phyloP scores from a whole-genome alignment of 148 eudicot genomes.

The Dianthus caryophyllus region DNA sequence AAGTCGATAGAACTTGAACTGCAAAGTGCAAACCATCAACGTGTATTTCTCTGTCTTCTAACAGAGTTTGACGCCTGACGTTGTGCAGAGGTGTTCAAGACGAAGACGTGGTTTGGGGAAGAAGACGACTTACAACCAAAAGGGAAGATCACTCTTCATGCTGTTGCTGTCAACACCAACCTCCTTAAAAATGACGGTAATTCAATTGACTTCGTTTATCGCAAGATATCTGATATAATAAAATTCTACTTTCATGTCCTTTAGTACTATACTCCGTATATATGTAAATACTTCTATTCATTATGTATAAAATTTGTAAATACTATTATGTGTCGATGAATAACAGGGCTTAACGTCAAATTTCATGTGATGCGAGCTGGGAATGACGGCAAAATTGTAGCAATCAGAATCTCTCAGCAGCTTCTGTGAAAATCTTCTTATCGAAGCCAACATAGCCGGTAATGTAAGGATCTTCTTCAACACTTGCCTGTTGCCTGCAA shows the following conservation, averaged over 20 bases:
- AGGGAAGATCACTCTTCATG: constrained; percentile 63
- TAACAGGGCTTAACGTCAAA: constrained; percentile 67
- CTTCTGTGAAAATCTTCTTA: constrained; percentile 38
- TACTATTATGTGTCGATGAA: constrained; percentile 2
- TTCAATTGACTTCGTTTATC: background rate
- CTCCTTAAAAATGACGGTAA: constrained; percentile 80
- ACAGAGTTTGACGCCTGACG: constrained; percentile 19
- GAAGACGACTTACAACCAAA: constrained; percentile 82
- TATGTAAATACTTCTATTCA: too few relatives aligned
- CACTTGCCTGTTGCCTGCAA: background rate
- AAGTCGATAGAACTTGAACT: background rate
- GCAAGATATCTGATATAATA: too few relatives aligned
- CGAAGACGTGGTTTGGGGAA: constrained; percentile 76
- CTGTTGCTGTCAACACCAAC: constrained; percentile 90
- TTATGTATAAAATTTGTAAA: background rate
- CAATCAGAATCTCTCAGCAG: constrained; percentile 88
- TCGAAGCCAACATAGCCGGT: background rate
- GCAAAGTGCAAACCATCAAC: background rate
- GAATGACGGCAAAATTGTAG: constrained; percentile 55
- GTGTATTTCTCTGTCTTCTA: background rate
- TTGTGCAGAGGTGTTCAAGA: constrained; percentile 47
- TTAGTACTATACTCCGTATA: too few relatives aligned
- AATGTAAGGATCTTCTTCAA: background rate
- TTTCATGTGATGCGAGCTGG: constrained; percentile 78
- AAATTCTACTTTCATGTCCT: background rate